Evolutionary conservation across 2,329 filamentous ascomycete species (phyloP), one percentile per base, ranked within the genome.

Genomic region (Alternaria sp.): DNA sequence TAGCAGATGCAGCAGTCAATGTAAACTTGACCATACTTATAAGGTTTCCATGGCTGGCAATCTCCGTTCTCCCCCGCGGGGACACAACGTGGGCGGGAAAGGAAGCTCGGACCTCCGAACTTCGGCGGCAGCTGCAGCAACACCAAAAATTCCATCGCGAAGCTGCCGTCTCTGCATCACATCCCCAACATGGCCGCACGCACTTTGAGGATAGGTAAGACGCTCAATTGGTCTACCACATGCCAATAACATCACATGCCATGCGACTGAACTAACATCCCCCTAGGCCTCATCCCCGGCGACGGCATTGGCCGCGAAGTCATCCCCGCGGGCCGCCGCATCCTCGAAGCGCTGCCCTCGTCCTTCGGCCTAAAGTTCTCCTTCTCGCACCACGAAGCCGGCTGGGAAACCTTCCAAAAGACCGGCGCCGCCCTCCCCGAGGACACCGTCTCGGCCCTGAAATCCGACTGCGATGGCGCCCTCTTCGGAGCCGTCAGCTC

Each of bases 261-360:
- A 28, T 28, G 26, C 26, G 26, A 28, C 4, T 36, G 6, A 12
- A 46, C 65, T 70, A 46, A 65, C 52, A 65, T n/a, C 50, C 47
- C 12, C n/a, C 2, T 9, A 97, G 94, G 94, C 81, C 92, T 98
- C 75, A 98, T 99, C 80, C 92, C 96, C 75, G 96, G 96, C 78
- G 96, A 99, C 84, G 96, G 96, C 82, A 99, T 99, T 83, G 96
- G 96, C 83, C 93, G 93, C 80, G 96, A 99, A 84, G 96, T 99
- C 81, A 98, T 99, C 82, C 96, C 96, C 70, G 88, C 96, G 58
- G 96, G 95, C 55, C 92, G 93, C 75, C 91, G 92, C 68, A 86
- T 98, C 73, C 92, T 99, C 77, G 95, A 99, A 85, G 91, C 96
- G 54, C 90, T 99, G 2, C 94, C 95, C 32, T 82, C 90, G n/a